Evolutionary conservation across 208 protist genomes (phyloP).

Genomic region (Wallacemonas sp.): DNA sequence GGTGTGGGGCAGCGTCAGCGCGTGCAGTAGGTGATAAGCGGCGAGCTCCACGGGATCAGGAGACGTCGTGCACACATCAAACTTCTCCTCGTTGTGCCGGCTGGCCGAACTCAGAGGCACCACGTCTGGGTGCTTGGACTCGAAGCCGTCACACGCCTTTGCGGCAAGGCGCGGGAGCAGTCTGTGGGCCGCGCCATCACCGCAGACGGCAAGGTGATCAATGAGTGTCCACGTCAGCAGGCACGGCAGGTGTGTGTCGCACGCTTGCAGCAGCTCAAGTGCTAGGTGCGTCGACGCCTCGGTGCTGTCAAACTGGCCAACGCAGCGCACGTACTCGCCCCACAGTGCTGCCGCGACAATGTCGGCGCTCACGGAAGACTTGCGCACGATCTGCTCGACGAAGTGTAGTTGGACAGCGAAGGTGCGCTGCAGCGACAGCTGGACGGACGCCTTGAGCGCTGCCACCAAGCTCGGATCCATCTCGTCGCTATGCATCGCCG

Average conservation of each 20-base stretch:
- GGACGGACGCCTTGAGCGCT: conserved; percentile 33
- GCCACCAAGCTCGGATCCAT: conserved; percentile 31
- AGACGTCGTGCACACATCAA: no score
- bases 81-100: neutral
- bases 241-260: conserved; percentile 11
- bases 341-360: conserved; percentile 36
- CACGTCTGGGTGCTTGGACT: conserved; percentile 8
- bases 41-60: conserved; percentile 20
- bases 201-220: conserved; percentile 14
- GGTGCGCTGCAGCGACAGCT: conserved; percentile 54
- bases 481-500: conserved; percentile 20
- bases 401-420: conserved; percentile 35
- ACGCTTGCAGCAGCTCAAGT: conserved; percentile 14
- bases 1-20: neutral
- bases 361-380: conserved; percentile 23
- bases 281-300: conserved; percentile 15
- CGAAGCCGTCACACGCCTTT: conserved; percentile 5
- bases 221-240: conserved; percentile 24
- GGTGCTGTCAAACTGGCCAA: conserved; percentile 36
- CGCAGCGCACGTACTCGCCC: conserved; percentile 36
- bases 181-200: neutral
- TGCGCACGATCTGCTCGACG: conserved; percentile 53
- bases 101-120: neutral
- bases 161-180: neutral
- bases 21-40: conserved; percentile 27